These are phyloP conservation scores for Penicillium hesseltinei DNA, from an alignment of 2,329 filamentous ascomycete genomes.

Conservation along the genomic window DNA sequence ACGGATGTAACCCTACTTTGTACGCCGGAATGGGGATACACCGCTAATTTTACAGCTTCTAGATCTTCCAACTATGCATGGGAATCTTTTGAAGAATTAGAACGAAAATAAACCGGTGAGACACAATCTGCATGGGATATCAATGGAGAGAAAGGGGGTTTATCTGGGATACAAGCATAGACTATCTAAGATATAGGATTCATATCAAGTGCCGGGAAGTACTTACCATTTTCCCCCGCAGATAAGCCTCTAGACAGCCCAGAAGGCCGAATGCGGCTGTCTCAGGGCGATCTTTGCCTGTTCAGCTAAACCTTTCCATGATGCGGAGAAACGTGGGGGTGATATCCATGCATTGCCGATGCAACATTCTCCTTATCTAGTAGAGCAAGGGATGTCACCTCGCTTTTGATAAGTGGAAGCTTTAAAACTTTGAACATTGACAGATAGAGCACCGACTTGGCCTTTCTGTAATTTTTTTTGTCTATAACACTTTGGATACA, in stretches of 20 bases:
- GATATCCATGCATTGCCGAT: constrained; percentile 12
- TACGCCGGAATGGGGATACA: background rate
- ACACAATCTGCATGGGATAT: background rate
- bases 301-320: constrained; percentile 1
- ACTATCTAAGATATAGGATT: background rate
- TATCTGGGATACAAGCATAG: background rate
- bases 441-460: background rate
- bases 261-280: constrained; percentile 16
- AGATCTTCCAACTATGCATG: background rate
- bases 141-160: background rate
- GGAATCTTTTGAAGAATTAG: background rate
- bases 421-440: background rate
- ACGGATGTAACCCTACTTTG: constrained; percentile 6
- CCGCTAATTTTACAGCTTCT: background rate
- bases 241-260: constrained; percentile 3
- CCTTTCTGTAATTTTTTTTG: background rate
- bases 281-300: constrained; percentile 12
- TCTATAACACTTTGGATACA: background rate
- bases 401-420: constrained; percentile 9
- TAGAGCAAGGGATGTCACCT: constrained; percentile 17
- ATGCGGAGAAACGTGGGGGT: constrained; percentile 28
- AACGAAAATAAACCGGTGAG: background rate
- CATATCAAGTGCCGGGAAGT: background rate
- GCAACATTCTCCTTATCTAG: constrained; percentile 23
- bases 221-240: background rate